Evolutionary conservation across 345 rosid species (phyloP), one percentile per base, ranked within the genome.

Genomic region (Cardiospermum halicacabum): DNA sequence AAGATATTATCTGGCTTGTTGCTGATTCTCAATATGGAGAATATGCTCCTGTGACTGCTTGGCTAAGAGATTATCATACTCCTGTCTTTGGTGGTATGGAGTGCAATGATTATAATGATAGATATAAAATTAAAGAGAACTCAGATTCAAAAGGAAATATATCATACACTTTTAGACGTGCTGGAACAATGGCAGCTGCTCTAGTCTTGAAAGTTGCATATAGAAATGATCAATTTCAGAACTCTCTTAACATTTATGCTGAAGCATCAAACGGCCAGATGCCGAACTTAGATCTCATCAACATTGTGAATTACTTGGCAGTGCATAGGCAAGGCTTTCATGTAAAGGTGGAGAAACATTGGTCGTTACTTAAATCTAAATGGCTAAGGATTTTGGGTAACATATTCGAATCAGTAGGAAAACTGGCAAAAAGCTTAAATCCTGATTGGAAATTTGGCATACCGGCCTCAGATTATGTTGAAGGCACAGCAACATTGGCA

Each of bases 231-330:
- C 77, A 74, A 58, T 77, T 77, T 18, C 91, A 86, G 71, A 96
- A 91, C 74, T 80, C 84, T 43, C 71, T 94, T 49, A 76, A 72
- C 61, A 83, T 91, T 69, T 85, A 75, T 72, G 92, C 99, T n/a
- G 95, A 91, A 81, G 96, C 95, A 63, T 89, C 99, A 28, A 91
- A 94, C 73, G 97, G 97, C 51, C 97, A 89, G 80, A 94, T 94
- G 99, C 99, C 99, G 71, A 94, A 94, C 69, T 86, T 94, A 51
- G 97, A 94, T 68, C 88, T 94, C 65, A 82, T 94, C 74, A 94
- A 94, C 78, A 77, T 91, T 68, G 95, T 89, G 64, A 87, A 84
- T 75, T 91, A 87, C 80, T 76, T 94, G 71, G 95, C 89, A 12
- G 94, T 87, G 25, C 95, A 94, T 62, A 79, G 91, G 80, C 95